A percentile compares a stretch with the other conserved stretches of the same genome.
These are phyloP conservation scores for Neofusicoccum umdonicola DNA, from an alignment of 2,329 filamentous ascomycete species.

Conservation along the genomic window DNA sequence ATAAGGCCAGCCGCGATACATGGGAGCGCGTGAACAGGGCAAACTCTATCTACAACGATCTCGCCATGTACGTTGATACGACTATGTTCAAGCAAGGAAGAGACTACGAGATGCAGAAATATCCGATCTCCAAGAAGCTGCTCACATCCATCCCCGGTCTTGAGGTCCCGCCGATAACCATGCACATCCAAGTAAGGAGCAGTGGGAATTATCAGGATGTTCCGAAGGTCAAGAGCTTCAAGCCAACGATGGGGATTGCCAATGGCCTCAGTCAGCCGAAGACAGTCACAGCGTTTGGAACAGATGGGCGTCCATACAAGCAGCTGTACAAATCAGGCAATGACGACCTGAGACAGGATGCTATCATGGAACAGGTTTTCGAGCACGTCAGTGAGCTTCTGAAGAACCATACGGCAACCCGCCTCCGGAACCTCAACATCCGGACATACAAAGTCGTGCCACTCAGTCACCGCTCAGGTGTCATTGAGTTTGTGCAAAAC, in stretches of 20 bases:
- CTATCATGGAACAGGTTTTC: slow-evolving; percentile 99
- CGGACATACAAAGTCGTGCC: slow-evolving; percentile 97
- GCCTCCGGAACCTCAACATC: slow-evolving; percentile 84
- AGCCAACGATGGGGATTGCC: slow-evolving; percentile 77
- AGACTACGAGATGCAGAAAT: slow-evolving; percentile 63
- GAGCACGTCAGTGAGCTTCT: slow-evolving; percentile 90
- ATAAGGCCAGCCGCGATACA: slow-evolving; percentile 53
- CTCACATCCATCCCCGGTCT: slow-evolving; percentile 62
- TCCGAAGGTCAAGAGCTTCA: slow-evolving; percentile 71
- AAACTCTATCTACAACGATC: slow-evolving; percentile 61
- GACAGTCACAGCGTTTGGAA: slow-evolving; percentile 78
- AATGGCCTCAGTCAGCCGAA: slow-evolving; percentile 91
- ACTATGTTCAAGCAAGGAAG: slow-evolving; percentile 66
- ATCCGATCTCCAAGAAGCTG: slow-evolving; percentile 61
- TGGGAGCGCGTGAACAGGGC: slow-evolving; percentile 74
- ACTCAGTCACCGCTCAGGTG: slow-evolving; percentile 76
- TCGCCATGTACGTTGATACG: slow-evolving; percentile 65
- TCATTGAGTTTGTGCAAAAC: slow-evolving; percentile 96
- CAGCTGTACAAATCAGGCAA: slow-evolving; percentile 94
- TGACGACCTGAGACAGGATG: slow-evolving; percentile 93
- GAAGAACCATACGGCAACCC: slow-evolving; percentile 79
- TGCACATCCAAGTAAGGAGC: slow-evolving; percentile 69
- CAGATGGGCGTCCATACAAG: slow-evolving; percentile 76
- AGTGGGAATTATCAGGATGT: slow-evolving; percentile 74
- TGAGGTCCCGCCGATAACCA: slow-evolving; percentile 81